A percentile compares a stretch with the other conserved stretches of the same genome.
phyloP scores from a whole-genome alignment of 768 basidiomycete species.

The Tricholoma flavovirens region DNA sequence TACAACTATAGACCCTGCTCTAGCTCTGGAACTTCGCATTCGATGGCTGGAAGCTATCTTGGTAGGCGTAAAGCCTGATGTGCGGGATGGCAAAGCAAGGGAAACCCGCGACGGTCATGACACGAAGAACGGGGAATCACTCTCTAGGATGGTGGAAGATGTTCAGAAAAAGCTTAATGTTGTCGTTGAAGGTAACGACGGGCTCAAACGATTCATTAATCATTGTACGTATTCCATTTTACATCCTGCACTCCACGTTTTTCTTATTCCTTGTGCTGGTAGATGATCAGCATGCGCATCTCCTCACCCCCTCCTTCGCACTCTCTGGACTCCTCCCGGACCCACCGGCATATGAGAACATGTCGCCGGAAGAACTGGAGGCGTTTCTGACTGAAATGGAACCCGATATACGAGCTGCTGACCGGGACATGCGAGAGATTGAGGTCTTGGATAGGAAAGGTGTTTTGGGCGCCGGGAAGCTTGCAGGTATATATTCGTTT shows the following conservation, averaged over 20 bases:
- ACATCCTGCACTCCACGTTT: not conserved
- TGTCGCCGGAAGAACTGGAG: slow-evolving; percentile 65
- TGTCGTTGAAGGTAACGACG: slow-evolving; percentile 63
- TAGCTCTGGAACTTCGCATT: slow-evolving; percentile 70
- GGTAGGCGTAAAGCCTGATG: slow-evolving; percentile 52
- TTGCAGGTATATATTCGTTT: slow-evolving; percentile 39
- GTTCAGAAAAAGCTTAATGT: slow-evolving; percentile 52
- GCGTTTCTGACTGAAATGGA: slow-evolving; percentile 76
- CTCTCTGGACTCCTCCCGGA: slow-evolving; percentile 56
- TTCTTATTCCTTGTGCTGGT: not conserved
- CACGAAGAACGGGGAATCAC: slow-evolving; percentile 47
- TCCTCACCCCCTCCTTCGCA: slow-evolving; percentile 71
- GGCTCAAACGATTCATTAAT: slow-evolving; percentile 67
- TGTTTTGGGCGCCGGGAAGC: slow-evolving; percentile 65
- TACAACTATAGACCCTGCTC: slow-evolving; percentile 53
- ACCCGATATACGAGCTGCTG: slow-evolving; percentile 75
- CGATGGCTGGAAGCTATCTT: slow-evolving; percentile 79
- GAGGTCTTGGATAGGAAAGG: slow-evolving; percentile 64
- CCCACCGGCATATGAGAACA: slow-evolving; percentile 47
- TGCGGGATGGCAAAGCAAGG: slow-evolving; percentile 28
- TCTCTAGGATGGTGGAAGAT: slow-evolving; percentile 54
- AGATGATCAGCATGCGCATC: slow-evolving; percentile 77
- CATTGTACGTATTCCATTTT: slow-evolving; percentile 46
- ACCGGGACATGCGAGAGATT: slow-evolving; percentile 77
- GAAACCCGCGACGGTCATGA: slow-evolving; percentile 21